Evolutionary conservation across 345 rosid genomes (phyloP).

Genomic region (Nasturtium officinale): DNA sequence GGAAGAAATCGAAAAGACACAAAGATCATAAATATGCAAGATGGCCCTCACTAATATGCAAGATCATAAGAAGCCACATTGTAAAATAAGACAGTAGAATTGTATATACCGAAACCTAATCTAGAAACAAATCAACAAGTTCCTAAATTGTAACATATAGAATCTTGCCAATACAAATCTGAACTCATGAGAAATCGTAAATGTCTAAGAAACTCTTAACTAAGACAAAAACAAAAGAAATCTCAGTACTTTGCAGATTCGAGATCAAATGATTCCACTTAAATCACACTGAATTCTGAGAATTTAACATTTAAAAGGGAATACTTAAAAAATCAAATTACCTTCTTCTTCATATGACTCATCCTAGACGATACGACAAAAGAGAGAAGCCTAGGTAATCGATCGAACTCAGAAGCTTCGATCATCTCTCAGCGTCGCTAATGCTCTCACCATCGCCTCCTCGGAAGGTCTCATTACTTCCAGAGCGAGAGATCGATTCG

Average conservation of each 20-base stretch:
- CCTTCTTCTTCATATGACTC: conserved; percentile 68
- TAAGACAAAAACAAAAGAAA: background rate
- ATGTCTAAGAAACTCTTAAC: background rate
- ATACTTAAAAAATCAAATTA: background rate
- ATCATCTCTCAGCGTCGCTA: conserved; percentile 76
- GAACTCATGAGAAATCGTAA: conserved; percentile 2
- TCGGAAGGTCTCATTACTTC: conserved; percentile 56
- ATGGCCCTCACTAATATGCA: conserved; percentile 11
- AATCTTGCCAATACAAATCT: background rate
- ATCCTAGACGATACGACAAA: conserved; percentile 71
- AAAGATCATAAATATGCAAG: background rate
- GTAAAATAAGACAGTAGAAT: conserved; percentile 1
- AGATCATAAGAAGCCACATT: conserved; percentile 25
- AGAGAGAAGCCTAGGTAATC: conserved; percentile 86
- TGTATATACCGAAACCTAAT: background rate
- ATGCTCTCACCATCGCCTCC: conserved; percentile 45
- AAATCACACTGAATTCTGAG: background rate
- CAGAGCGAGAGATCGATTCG: conserved; percentile 61
- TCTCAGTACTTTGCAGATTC: background rate
- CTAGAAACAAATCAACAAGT: background rate
- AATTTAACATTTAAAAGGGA: conserved; percentile 45
- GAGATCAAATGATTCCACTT: background rate
- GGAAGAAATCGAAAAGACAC: background rate
- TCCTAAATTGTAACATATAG: background rate
- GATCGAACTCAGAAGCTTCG: conserved; percentile 98